A percentile compares a stretch with the other conserved stretches of the same genome.
Evolutionary conservation across 2,329 filamentous ascomycete genomes (phyloP).

Genomic region (Stemphylium lycopersici): DNA sequence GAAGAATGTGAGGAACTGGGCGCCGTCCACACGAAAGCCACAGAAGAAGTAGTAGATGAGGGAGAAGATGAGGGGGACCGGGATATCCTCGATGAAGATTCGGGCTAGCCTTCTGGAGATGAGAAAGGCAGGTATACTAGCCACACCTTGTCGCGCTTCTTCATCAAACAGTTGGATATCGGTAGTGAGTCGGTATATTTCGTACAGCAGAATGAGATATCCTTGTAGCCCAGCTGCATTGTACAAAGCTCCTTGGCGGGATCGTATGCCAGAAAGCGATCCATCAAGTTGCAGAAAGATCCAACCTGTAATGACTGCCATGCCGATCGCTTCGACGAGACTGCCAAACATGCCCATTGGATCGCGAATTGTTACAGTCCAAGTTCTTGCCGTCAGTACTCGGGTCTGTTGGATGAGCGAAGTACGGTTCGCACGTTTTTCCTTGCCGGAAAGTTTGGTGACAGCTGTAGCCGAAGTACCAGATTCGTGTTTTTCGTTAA

Average conservation of each 20-base stretch:
- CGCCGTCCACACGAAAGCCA: slow-evolving; percentile 68
- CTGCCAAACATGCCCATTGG: slow-evolving; percentile 76
- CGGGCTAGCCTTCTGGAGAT: slow-evolving; percentile 72
- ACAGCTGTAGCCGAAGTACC: background rate
- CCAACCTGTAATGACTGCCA: slow-evolving; percentile 75
- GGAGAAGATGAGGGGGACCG: slow-evolving; percentile 73
- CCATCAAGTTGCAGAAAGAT: slow-evolving; percentile 71
- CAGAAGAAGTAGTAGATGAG: slow-evolving; percentile 80
- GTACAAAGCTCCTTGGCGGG: slow-evolving; percentile 74
- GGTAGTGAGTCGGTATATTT: slow-evolving; percentile 74
- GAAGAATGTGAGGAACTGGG: slow-evolving; percentile 75
- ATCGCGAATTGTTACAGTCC: slow-evolving; percentile 76
- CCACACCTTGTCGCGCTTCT: slow-evolving; percentile 74
- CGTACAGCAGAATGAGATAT: slow-evolving; percentile 77
- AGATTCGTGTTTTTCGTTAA: slow-evolving; percentile 20
- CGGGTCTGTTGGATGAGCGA: slow-evolving; percentile 66
- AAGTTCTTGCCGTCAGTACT: slow-evolving; percentile 71
- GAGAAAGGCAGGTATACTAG: slow-evolving; percentile 71
- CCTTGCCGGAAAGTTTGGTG: slow-evolving; percentile 14
- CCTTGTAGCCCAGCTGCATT: slow-evolving; percentile 74
- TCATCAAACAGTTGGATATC: slow-evolving; percentile 79
- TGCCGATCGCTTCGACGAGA: slow-evolving; percentile 70
- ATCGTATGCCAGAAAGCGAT: slow-evolving; percentile 74
- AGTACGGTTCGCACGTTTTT: slow-evolving; percentile 53
- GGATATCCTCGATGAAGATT: slow-evolving; percentile 72